These are phyloP conservation scores for Babesia sp. DNA, from an alignment of 169 alveolate species.

Conservation along the genomic window DNA sequence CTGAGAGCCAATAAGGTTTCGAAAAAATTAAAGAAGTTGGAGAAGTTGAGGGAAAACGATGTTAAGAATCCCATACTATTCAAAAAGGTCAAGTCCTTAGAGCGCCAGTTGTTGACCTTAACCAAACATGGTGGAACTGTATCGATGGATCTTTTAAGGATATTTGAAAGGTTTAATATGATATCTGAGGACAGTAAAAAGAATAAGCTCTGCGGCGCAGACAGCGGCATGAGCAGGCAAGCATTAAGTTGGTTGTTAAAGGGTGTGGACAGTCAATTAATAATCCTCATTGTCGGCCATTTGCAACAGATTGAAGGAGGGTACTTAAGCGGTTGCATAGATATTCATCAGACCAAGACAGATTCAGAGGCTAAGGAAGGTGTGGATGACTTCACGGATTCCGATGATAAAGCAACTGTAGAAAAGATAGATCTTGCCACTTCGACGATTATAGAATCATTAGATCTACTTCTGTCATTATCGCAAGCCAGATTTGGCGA, in stretches of 20 bases:
- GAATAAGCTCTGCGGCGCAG: constrained; percentile 11
- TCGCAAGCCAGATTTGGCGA: constrained; percentile 78
- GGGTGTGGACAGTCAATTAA: constrained; percentile 76
- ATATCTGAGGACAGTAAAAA: constrained; percentile 34
- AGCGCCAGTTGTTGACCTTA: constrained; percentile 4
- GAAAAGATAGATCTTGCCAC: constrained; percentile 54
- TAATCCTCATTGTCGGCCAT: constrained; percentile 75
- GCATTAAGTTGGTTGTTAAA: constrained; percentile 82
- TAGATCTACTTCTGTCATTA: constrained; percentile 70
- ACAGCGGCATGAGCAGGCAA: constrained; percentile 72
- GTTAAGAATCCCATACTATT: constrained; percentile 10
- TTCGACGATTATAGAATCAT: constrained; percentile 65
- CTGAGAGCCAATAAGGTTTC: constrained; percentile 32
- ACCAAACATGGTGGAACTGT: constrained; percentile 6
- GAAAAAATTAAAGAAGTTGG: constrained; percentile 40
- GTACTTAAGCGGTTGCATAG: constrained; percentile 4
- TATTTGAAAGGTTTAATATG: constrained; percentile 52
- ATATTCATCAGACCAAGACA: background rate
- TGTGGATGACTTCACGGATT: background rate
- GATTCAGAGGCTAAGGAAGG: background rate
- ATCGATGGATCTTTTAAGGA: background rate
- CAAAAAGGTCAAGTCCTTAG: constrained; percentile 29
- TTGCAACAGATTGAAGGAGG: constrained; percentile 72
- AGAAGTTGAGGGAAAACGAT: constrained; percentile 15
- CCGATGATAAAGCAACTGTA: constrained; percentile 29